Evolutionary conservation across 2,329 filamentous ascomycete species (phyloP).

Genomic region (Ceratocystis destructans): DNA sequence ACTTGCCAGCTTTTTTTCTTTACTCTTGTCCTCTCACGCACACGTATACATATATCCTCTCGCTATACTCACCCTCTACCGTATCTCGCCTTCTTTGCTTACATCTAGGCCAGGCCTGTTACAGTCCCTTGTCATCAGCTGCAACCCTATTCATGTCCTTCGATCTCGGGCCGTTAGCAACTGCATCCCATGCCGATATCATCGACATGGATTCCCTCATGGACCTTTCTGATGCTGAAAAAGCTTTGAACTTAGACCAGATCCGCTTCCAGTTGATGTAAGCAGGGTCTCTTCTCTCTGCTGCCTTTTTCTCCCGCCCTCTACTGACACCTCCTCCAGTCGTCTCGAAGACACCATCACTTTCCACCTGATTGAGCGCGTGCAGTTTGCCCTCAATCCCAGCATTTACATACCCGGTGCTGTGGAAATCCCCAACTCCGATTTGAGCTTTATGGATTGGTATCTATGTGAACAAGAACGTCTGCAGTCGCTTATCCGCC

Average conservation of each 20-base stretch:
- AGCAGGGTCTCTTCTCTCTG: slow-evolving; percentile 23
- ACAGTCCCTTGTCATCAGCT: background rate
- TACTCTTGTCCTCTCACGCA: no score
- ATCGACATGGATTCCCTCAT: slow-evolving; percentile 72
- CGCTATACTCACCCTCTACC: no score
- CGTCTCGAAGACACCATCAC: slow-evolving; percentile 96
- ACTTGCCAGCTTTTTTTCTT: no score
- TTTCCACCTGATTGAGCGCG: slow-evolving; percentile 90
- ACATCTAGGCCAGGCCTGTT: background rate
- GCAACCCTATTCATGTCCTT: background rate
- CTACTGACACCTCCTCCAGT: slow-evolving; percentile 34
- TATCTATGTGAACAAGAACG: slow-evolving; percentile 80
- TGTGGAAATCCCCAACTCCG: slow-evolving; percentile 58
- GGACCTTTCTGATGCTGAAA: slow-evolving; percentile 69
- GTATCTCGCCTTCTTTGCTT: no score
- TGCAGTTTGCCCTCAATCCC: slow-evolving; percentile 88
- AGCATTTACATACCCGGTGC: slow-evolving; percentile 74
- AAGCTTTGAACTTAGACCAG: slow-evolving; percentile 76
- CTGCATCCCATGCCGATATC: background rate
- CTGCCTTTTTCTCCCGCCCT: background rate
- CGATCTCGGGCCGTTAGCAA: background rate
- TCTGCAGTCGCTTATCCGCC: slow-evolving; percentile 81
- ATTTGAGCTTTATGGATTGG: slow-evolving; percentile 85
- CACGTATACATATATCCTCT: no score
- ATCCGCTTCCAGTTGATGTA: slow-evolving; percentile 93